Conservation (phyloP, 306 rosid genomes). For the Cucurbita pepo region DNA sequence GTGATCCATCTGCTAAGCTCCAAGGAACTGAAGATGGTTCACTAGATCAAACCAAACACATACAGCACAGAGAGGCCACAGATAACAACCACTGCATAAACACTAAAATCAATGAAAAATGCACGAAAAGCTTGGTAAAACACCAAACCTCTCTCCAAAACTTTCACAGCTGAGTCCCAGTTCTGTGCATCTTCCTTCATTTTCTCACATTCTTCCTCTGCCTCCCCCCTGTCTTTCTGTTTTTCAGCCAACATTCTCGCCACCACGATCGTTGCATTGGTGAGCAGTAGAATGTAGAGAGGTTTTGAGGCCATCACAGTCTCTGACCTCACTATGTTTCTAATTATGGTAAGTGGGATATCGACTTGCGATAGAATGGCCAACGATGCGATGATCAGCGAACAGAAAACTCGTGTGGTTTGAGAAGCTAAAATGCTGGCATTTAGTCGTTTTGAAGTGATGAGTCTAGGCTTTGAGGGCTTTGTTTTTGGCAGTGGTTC, state of each 20-base stretch:
- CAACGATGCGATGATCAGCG: constrained; percentile 35
- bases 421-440: constrained; percentile 48
- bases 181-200: constrained; percentile 17
- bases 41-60: background rate
- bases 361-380: constrained; percentile 36
- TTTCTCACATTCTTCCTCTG: constrained; percentile 5
- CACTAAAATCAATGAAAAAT: constrained; percentile 57
- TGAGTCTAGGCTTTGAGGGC: constrained; percentile 11
- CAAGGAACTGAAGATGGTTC: background rate
- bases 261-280: constrained; percentile 42
- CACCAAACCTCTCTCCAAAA: constrained; percentile 77
- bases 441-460: constrained; percentile 52
- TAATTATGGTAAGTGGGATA: constrained; percentile 14
- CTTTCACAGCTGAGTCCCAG: constrained; percentile 55
- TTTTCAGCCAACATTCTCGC: constrained; percentile 23
- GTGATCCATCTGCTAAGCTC: background rate
- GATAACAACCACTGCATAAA: constrained; percentile 54
- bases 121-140: constrained; percentile 63
- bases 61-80: constrained; percentile 42
- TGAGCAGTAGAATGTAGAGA: constrained; percentile 49
- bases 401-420: constrained; percentile 30
- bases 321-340: constrained; percentile 23
- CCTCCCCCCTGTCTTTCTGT: constrained; percentile 16
- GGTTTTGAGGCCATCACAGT: constrained; percentile 41
- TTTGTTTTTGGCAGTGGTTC: background rate